Evolutionary conservation across 2,329 filamentous ascomycete species (phyloP), one percentile per base, ranked within the genome.

Genomic region (Penicillium sp.): DNA sequence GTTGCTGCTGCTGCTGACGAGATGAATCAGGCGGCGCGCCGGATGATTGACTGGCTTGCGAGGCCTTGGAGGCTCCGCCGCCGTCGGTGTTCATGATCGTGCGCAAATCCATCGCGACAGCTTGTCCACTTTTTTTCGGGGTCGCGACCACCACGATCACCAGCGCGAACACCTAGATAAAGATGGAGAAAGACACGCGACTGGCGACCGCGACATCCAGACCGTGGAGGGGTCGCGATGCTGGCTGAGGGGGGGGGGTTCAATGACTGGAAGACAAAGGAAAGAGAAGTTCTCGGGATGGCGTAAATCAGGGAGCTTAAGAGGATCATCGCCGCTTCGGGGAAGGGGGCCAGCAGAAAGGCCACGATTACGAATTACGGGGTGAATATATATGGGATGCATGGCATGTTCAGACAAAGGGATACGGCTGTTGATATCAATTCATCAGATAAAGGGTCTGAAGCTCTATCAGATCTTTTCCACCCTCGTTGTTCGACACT

Each of bases 21-120:
- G 65, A 58, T n/a, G 65, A 58, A 58, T 74, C 73, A 37, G 69
- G 67, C 24, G 62, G 62, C 58, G 68, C 66, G 47, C 66, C 68
- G n/a, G 74, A 68, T 24, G 64, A 63, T 66, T 69, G 70, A 59
- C 64, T 69, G 49, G 72, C 63, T 43, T 71, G 65, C 58, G 65
- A 66, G 58, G 66, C 63, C 58, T 69, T 71, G 56, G 74, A 65
- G 55, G 69, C 69, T 61, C 68, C 70, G 50, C 69, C 70, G 60
- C 69, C 70, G 66, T 79, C 77, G 63, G 55, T 78, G 69, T 82
- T 82, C 75, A 83, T 80, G 67, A 83, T 82, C 56, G 78, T 81
- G 70, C 79, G 78, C 70, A 83, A 76, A 73, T 83, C 81, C 81
- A 83, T 83, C 69, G 70, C 63, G 72, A 69, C 61, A 50, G 62